Percentiles rank a stretch among this genome's conserved stretches.
Conservation (phyloP, 441 rosid species). For the Brassica balearica region DNA sequence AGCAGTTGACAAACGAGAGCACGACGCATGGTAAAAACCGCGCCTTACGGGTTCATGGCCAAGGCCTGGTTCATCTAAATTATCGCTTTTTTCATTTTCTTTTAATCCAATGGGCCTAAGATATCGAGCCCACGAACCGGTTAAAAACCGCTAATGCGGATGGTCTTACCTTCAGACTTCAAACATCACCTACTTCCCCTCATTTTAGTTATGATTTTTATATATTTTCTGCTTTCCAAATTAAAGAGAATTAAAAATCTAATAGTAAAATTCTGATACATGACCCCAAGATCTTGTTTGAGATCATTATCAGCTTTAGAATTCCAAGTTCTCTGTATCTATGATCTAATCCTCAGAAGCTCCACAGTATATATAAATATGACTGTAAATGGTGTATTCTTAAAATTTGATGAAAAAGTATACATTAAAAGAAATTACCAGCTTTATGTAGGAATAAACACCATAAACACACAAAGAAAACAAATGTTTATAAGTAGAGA, state of each 20-base stretch:
- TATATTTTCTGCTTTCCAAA: slow-evolving; percentile 14
- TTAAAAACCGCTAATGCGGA: background rate
- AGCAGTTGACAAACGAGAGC: background rate
- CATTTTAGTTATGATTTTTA: slow-evolving; percentile 10
- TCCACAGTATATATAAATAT: background rate
- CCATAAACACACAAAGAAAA: background rate
- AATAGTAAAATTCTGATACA: background rate
- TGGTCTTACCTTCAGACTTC: slow-evolving; percentile 42
- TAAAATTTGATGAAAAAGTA: background rate
- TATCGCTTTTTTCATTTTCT: background rate
- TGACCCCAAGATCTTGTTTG: slow-evolving; percentile 45
- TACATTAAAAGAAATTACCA: slow-evolving; percentile 5
- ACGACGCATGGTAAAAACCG: background rate
- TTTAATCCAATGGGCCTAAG: background rate
- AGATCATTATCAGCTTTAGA: slow-evolving; percentile 33
- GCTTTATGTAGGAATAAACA: slow-evolving; percentile 28
- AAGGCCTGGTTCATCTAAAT: background rate
- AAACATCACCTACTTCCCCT: slow-evolving; percentile 43
- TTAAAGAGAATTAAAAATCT: no score
- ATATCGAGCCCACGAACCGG: background rate
- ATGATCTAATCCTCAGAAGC: slow-evolving; percentile 21
- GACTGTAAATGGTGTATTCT: slow-evolving; percentile 4
- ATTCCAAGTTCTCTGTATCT: slow-evolving; percentile 39
- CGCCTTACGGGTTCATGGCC: background rate
- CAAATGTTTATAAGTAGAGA: slow-evolving; percentile 17